Evolutionary conservation across 83 land plant species (phyloP).

Genomic region (Thuja plicata): DNA sequence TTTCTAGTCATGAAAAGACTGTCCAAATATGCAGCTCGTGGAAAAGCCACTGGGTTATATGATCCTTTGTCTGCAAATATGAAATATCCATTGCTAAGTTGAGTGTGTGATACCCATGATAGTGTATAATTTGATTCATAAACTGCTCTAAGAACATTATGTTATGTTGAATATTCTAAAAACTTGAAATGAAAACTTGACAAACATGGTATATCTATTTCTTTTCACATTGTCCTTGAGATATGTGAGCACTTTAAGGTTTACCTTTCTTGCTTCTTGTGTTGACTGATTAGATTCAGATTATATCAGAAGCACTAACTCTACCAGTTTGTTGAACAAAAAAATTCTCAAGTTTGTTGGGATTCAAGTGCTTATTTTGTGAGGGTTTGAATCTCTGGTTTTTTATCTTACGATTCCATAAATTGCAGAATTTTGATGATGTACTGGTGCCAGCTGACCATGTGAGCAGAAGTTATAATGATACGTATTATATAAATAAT

Average conservation of each 20-base stretch:
- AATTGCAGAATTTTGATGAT: slow-evolving; percentile 95
- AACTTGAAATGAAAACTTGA: not conserved
- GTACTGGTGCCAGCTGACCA: slow-evolving; percentile 95
- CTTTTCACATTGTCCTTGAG: not conserved
- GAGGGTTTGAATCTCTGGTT: not conserved
- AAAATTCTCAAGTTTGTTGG: not conserved
- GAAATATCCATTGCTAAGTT: not conserved
- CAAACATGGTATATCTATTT: not conserved
- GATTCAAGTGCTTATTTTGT: not conserved
- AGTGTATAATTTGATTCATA: not conserved
- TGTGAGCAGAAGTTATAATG: slow-evolving; percentile 95
- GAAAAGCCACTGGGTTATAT: not conserved
- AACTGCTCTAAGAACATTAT: not conserved
- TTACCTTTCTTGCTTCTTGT: not conserved
- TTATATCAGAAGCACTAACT: not conserved
- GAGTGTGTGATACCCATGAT: not conserved
- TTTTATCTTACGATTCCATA: not conserved
- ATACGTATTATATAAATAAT: slow-evolving; percentile 81
- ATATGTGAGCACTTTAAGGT: not conserved
- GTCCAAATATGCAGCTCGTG: not conserved
- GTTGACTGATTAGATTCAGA: not conserved
- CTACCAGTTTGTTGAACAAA: not conserved
- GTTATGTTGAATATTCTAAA: not conserved
- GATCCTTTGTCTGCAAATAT: not conserved
- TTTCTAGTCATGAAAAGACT: too few species aligned